Percentiles rank a stretch among this genome's conserved stretches.
Evolutionary conservation across 768 basidiomycete genomes (phyloP).

Genomic region (Mycena crocata): DNA sequence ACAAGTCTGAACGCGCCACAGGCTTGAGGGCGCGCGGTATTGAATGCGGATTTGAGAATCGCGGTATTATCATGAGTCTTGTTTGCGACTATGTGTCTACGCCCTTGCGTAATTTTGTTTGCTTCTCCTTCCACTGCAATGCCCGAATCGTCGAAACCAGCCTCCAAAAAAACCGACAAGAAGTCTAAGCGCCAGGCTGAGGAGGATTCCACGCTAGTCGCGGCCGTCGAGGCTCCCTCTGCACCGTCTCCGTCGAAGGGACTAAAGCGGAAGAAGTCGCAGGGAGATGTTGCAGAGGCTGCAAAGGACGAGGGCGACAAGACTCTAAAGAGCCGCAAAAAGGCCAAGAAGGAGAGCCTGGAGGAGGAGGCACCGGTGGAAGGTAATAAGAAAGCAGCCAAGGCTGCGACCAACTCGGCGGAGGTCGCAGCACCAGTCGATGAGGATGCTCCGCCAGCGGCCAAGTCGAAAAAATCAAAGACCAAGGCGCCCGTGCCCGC

Average conservation of each 20-base stretch:
- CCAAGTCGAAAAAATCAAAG: conserved; percentile 30
- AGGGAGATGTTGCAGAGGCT: conserved; percentile 12
- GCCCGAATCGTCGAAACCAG: conserved; percentile 30
- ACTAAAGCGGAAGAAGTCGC: conserved; percentile 47
- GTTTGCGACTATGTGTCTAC: neutral
- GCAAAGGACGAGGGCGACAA: neutral
- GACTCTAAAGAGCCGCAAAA: conserved; percentile 36
- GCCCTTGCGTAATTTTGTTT: neutral
- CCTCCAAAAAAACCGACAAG: conserved; percentile 37
- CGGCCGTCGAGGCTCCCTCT: conserved; percentile 9
- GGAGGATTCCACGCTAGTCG: conserved; percentile 22
- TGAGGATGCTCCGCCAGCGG: conserved; percentile 17
- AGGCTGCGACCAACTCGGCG: conserved; percentile 3
- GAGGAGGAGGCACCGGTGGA: conserved; percentile 23
- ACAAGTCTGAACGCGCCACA: conserved; percentile 51
- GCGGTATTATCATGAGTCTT: conserved; percentile 44
- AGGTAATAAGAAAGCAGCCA: conserved; percentile 30
- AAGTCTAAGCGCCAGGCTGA: conserved; percentile 38
- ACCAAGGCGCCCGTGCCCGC: conserved; percentile 18
- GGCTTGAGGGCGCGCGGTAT: conserved; percentile 44
- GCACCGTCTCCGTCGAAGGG: conserved; percentile 26
- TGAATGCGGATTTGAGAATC: conserved; percentile 61
- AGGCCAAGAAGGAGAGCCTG: conserved; percentile 43
- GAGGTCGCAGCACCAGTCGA: conserved; percentile 4
- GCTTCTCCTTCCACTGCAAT: conserved; percentile 27